A percentile compares a stretch with the other conserved stretches of the same genome.
Evolutionary conservation across 2,329 filamentous ascomycete species (phyloP).

Genomic region (Claviceps sp.): DNA sequence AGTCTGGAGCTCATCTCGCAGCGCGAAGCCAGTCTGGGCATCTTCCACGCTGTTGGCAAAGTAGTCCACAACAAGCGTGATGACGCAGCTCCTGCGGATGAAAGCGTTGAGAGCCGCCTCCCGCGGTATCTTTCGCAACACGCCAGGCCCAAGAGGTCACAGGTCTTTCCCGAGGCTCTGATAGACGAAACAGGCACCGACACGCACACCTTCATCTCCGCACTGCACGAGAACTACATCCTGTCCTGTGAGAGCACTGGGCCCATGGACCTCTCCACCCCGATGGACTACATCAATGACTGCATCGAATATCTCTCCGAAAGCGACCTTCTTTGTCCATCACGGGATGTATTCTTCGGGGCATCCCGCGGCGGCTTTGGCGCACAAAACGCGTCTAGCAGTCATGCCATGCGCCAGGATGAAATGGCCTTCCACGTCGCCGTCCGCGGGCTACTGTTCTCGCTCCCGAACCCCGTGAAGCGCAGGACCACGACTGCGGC

Average conservation of each 20-base stretch:
- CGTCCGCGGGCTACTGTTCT: constrained; percentile 73
- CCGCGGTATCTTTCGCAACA: constrained; percentile 45
- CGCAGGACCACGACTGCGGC: constrained; percentile 32
- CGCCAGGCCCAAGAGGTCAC: constrained; percentile 46
- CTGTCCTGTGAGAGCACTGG: constrained; percentile 58
- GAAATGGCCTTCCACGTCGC: constrained; percentile 90
- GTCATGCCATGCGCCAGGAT: constrained; percentile 74
- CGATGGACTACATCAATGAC: constrained; percentile 67
- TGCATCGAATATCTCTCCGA: constrained; percentile 81
- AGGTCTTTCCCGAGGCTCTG: constrained; percentile 60
- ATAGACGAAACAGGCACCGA: constrained; percentile 91
- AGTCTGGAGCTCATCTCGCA: constrained; percentile 71
- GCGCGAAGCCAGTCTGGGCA: constrained; percentile 77
- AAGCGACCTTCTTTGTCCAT: constrained; percentile 70
- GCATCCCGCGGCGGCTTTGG: constrained; percentile 36
- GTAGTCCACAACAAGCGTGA: constrained; percentile 92
- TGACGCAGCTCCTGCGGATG: constrained; percentile 29
- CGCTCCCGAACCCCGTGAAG: constrained; percentile 75
- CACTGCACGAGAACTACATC: constrained; percentile 86
- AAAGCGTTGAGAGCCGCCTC: constrained; percentile 35
- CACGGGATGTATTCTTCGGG: constrained; percentile 54
- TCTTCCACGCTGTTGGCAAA: constrained; percentile 93
- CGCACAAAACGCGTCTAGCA: constrained; percentile 39
- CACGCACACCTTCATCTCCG: constrained; percentile 75
- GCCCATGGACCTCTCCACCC: constrained; percentile 38